phyloP scores from a whole-genome alignment of 148 eudicot species.

The Polygonum maritimum region DNA sequence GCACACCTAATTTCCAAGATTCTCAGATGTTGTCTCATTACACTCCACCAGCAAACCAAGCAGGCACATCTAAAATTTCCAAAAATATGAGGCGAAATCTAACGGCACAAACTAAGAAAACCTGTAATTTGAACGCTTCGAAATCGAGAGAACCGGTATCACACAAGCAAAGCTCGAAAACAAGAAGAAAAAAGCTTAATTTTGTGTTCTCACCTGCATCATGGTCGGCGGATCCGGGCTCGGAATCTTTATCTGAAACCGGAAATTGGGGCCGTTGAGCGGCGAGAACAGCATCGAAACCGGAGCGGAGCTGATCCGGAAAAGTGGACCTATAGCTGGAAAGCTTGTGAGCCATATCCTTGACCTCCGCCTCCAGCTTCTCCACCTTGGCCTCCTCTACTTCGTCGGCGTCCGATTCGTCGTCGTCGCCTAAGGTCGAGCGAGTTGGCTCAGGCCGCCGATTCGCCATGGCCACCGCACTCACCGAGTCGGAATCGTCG shows the following conservation, averaged over 20 bases:
- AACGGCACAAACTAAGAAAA: not conserved
- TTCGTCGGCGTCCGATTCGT: slow-evolving; percentile 13
- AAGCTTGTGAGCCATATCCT: slow-evolving; percentile 44
- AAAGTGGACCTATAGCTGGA: slow-evolving; percentile 36
- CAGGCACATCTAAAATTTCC: not conserved
- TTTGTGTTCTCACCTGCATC: not conserved
- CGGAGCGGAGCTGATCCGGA: slow-evolving; percentile 38
- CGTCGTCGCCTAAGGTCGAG: not conserved
- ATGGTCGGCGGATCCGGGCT: not conserved
- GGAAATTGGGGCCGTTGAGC: slow-evolving; percentile 34
- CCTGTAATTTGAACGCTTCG: not conserved
- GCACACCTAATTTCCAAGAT: not conserved
- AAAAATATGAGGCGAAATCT: not conserved
- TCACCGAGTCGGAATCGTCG: not conserved
- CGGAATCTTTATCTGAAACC: not conserved
- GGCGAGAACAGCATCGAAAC: slow-evolving; percentile 36
- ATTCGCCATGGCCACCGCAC: not conserved
- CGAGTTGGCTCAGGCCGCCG: not conserved
- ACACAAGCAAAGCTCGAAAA: not conserved
- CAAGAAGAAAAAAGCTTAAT: not conserved
- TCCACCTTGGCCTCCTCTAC: slow-evolving; percentile 29
- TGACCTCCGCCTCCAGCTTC: slow-evolving; percentile 42
- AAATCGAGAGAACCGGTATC: not conserved
- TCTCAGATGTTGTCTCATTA: not conserved
- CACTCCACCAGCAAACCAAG: not conserved